Evolutionary conservation across 2,329 filamentous ascomycete genomes (phyloP).

Genomic region (Colletotrichum paranaense): DNA sequence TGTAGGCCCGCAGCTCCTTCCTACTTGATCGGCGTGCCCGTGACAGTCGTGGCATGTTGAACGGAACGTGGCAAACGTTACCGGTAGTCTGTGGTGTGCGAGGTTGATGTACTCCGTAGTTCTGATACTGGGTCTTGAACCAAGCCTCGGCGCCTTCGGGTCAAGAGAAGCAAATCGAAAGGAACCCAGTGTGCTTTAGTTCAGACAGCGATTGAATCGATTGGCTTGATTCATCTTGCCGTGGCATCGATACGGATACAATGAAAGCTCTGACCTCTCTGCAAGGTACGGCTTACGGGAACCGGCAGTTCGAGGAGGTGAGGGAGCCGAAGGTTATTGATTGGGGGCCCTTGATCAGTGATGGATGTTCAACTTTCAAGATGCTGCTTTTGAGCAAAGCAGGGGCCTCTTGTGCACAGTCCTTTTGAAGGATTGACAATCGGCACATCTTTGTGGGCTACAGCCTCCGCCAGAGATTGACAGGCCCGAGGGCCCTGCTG

Average conservation of each 20-base stretch:
- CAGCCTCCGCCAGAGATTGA: slow-evolving; percentile 8
- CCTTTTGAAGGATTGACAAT: slow-evolving; percentile 16
- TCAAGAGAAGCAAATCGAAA: neutral
- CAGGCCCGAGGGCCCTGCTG: slow-evolving; percentile 9
- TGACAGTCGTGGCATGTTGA: slow-evolving; percentile 1
- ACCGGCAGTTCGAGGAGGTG: slow-evolving; percentile 29
- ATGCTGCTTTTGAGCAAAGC: neutral
- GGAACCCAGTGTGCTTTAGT: neutral
- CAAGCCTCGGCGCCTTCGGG: slow-evolving; percentile 6
- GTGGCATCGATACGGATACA: neutral
- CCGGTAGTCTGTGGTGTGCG: neutral
- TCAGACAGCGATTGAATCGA: neutral
- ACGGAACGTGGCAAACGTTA: slow-evolving; percentile 14
- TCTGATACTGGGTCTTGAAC: neutral
- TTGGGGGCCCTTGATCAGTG: neutral
- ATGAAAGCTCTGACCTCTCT: slow-evolving; percentile 14
- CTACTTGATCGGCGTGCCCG: slow-evolving; percentile 11
- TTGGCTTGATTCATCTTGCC: neutral
- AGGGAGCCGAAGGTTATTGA: slow-evolving; percentile 12
- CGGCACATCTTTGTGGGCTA: slow-evolving; percentile 24
- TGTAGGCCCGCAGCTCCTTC: neutral
- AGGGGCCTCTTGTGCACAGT: slow-evolving; percentile 24
- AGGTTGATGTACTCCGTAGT: neutral
- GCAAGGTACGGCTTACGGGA: slow-evolving; percentile 13
- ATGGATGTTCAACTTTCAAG: neutral